Conservation (phyloP, 1,284 basidiomycete genomes). For the Ceratobasidium sp. region DNA sequence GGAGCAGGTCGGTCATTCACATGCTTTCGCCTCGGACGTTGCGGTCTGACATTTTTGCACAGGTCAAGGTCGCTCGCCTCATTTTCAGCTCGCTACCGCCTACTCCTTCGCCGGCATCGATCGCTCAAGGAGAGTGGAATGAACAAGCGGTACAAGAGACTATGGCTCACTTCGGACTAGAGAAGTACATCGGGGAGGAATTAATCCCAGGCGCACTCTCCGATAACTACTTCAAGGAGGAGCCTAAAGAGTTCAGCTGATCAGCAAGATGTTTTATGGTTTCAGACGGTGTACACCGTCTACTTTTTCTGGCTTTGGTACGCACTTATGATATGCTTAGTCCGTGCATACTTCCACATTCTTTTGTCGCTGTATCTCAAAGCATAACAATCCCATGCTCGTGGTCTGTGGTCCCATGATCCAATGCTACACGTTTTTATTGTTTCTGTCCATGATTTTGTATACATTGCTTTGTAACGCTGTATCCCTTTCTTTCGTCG, state of each 20-base stretch:
- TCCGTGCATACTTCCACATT: neutral
- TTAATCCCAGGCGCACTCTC: constrained; percentile 14
- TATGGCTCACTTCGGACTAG: constrained; percentile 27
- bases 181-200: constrained; percentile 1
- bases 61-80: constrained; percentile 51
- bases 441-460: neutral
- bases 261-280: neutral
- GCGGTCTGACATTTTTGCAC: neutral
- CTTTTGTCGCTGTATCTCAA: neutral
- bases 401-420: neutral
- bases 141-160: constrained; percentile 29
- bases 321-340: neutral
- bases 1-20: constrained; percentile 40
- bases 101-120: constrained; percentile 41
- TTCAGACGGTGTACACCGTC: neutral
- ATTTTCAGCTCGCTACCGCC: constrained; percentile 54
- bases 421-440: neutral
- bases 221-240: constrained; percentile 23
- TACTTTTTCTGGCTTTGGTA: neutral
- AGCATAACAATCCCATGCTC: neutral
- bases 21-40: neutral
- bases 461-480: neutral
- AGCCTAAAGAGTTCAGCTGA: constrained; percentile 14
- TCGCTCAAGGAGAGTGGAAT: constrained; percentile 22
- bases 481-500: neutral